Evolutionary conservation across 2,329 filamentous ascomycete species (phyloP).

Genomic region (Cladorrhinum sp.): DNA sequence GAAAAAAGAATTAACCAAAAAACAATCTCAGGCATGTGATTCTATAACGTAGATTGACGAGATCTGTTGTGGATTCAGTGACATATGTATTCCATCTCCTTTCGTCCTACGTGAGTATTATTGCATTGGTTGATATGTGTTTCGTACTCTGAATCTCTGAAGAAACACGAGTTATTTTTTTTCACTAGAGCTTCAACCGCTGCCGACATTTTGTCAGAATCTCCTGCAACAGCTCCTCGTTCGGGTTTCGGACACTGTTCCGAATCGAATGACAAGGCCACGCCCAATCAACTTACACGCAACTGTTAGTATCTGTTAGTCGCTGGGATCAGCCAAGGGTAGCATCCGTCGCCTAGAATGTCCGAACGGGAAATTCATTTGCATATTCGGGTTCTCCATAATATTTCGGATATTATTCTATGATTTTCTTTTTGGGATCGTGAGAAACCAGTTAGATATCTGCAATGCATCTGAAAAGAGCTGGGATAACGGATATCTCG

Average conservation of each 20-base stretch:
- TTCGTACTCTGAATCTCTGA: no score
- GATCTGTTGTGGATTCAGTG: no score
- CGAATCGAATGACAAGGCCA: background rate
- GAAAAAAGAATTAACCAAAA: background rate
- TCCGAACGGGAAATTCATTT: background rate
- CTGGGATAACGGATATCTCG: conserved; percentile 11
- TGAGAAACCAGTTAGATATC: background rate
- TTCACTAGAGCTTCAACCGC: no score
- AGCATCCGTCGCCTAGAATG: background rate
- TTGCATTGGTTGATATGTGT: no score
- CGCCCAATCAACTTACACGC: background rate
- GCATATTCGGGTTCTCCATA: background rate
- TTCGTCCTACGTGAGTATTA: no score
- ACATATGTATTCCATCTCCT: no score
- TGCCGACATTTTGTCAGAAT: no score
- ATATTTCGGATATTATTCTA: background rate
- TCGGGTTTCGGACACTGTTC: no score
- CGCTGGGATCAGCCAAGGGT: background rate
- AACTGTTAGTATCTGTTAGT: background rate
- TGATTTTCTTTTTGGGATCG: background rate
- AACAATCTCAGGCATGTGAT: no score
- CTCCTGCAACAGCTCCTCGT: no score
- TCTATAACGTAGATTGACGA: no score
- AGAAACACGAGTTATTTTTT: no score
- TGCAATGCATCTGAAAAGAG: background rate